Conservation (phyloP, 352 stramenopile genomes). For the Phytophthora ramorum region DNA sequence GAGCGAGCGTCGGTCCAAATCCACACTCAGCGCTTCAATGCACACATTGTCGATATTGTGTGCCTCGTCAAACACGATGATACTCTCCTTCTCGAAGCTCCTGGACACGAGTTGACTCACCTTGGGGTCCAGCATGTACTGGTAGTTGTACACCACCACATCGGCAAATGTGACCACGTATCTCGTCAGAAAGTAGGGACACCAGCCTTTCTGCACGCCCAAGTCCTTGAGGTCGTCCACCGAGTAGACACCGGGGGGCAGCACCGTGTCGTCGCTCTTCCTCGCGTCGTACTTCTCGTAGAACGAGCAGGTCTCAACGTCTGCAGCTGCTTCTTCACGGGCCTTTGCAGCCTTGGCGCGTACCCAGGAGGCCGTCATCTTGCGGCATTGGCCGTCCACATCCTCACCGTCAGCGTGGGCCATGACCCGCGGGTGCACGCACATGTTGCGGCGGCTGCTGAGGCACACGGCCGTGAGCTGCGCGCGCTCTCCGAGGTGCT, state of each 20-base stretch:
- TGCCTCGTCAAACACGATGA: conserved; percentile 98
- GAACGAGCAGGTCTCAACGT: conserved; percentile 87
- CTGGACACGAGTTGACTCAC: conserved; percentile 91
- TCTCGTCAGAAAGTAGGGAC: conserved; percentile 98
- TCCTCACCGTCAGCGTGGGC: conserved; percentile 95
- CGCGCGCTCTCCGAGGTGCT: conserved; percentile 66
- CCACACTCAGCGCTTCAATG: conserved; percentile 98
- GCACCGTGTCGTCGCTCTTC: conserved; percentile 93
- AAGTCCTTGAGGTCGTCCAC: conserved; percentile 96
- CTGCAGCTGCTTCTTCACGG: conserved; percentile 9
- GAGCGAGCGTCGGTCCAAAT: conserved; percentile 93
- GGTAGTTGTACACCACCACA: conserved; percentile 99
- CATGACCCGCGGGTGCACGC: conserved; percentile 97
- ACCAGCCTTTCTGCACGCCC: conserved; percentile 93
- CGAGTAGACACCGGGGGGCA: conserved; percentile 95
- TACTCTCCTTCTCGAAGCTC: conserved; percentile 94
- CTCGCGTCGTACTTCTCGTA: conserved; percentile 91
- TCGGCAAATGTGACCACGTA: conserved; percentile 98
- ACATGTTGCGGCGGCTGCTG: conserved; percentile 98
- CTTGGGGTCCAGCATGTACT: conserved; percentile 99
- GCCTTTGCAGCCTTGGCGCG: conserved; percentile 69
- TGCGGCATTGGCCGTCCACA: conserved; percentile 96
- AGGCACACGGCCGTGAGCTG: conserved; percentile 90
- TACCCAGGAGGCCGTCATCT: conserved; percentile 98
- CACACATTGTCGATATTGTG: conserved; percentile 99